These are phyloP conservation scores for Aciculosporium take DNA, from an alignment of 2,329 filamentous ascomycete species.

Conservation along the genomic window DNA sequence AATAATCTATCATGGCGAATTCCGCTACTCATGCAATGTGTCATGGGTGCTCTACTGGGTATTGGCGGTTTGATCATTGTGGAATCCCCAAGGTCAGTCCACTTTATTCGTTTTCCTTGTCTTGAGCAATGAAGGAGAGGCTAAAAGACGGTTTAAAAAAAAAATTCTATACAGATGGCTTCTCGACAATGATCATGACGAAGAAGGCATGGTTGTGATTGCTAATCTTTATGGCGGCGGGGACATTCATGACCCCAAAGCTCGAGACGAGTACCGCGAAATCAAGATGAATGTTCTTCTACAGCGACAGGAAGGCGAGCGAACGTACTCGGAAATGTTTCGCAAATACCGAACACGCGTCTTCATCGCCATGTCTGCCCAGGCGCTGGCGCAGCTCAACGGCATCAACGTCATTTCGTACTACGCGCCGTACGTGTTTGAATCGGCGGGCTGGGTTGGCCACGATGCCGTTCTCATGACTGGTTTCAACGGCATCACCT, in stretches of 20 bases:
- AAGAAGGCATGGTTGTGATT: slow-evolving; percentile 96
- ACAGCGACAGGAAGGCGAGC: slow-evolving; percentile 86
- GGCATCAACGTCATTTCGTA: slow-evolving; percentile 99
- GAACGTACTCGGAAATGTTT: slow-evolving; percentile 90
- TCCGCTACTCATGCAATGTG: slow-evolving; percentile 79
- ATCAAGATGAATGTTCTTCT: slow-evolving; percentile 98
- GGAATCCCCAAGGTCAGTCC: slow-evolving; percentile 72
- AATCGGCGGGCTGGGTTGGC: slow-evolving; percentile 89
- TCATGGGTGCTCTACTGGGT: slow-evolving; percentile 80
- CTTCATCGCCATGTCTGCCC: slow-evolving; percentile 97
- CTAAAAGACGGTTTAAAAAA: no score
- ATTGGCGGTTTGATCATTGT: slow-evolving; percentile 84
- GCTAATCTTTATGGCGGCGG: slow-evolving; percentile 93
- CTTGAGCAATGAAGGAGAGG: neutral
- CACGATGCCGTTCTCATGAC: slow-evolving; percentile 92
- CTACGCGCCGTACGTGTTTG: slow-evolving; percentile 92
- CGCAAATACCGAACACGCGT: slow-evolving; percentile 79
- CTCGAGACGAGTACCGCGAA: slow-evolving; percentile 89
- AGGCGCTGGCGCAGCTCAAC: slow-evolving; percentile 89
- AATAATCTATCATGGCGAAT: slow-evolving; percentile 80
- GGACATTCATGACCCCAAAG: slow-evolving; percentile 85
- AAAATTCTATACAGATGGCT: slow-evolving; percentile 60
- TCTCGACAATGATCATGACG: slow-evolving; percentile 91
- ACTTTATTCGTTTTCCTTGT: neutral
- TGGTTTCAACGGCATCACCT: slow-evolving; percentile 82